A percentile compares a stretch with the other conserved stretches of the same genome.
Conservation (phyloP, 345 rosid genomes). For the Gossypium longicalyx region DNA sequence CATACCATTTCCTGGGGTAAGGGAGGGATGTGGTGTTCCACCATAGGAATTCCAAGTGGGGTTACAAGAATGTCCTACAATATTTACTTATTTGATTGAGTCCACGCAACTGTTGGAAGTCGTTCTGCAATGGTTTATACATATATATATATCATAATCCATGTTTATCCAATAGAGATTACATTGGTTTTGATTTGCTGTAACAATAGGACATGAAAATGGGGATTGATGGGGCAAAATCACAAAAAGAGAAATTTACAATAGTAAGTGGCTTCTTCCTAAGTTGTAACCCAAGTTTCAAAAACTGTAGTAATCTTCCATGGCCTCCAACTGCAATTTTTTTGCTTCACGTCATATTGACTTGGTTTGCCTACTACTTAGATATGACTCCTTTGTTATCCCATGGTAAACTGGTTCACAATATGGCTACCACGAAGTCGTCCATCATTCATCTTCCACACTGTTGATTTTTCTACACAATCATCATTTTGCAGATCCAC, state of each 20-base stretch:
- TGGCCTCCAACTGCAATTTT: neutral
- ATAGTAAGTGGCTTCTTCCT: too few species aligned
- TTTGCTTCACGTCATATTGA: too few species aligned
- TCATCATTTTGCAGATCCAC: neutral
- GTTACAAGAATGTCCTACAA: neutral
- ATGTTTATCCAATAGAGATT: neutral
- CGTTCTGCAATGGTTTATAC: neutral
- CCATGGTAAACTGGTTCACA: constrained; percentile 57
- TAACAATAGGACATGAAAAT: neutral
- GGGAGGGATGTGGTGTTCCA: neutral
- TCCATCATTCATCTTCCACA: constrained; percentile 9
- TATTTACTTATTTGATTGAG: neutral
- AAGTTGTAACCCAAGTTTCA: neutral
- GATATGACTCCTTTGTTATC: constrained; percentile 56
- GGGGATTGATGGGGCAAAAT: neutral
- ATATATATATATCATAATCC: neutral
- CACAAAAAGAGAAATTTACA: neutral
- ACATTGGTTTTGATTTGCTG: neutral
- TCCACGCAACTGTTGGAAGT: neutral
- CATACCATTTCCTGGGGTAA: neutral
- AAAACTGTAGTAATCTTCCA: neutral
- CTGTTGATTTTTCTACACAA: constrained; percentile 24
- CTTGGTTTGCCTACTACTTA: constrained; percentile 36
- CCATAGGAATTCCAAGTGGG: neutral
- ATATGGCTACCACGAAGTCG: constrained; percentile 26